Base-by-base conservation (phyloP, 2,329 filamentous ascomycete genomes). In the Trichoderma simmonsii region DNA sequence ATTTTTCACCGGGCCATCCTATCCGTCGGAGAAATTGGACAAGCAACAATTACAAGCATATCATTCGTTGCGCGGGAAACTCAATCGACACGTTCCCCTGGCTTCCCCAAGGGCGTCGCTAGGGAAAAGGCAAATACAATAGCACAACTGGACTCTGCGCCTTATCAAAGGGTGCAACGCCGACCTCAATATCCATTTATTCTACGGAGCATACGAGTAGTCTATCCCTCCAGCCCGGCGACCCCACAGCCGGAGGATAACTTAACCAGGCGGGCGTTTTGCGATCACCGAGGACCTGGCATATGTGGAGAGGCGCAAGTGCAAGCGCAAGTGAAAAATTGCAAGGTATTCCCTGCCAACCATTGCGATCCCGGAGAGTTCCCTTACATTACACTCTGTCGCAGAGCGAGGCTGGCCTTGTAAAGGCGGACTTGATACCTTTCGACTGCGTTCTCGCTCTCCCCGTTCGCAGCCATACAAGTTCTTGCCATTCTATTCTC, bases 251-350 rank as follows among this genome's bases (percentile, higher is more conserved):
- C n/a, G 28, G 36, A 54, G 15, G 24, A 67, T 36, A 59, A 66
- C 30, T 43, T 26, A 67, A 36, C 56, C 54, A 67, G 18, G 54
- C 62, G 24, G 57, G 57, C 57, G 70, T 61, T 51, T 61, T 61
- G 51, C 34, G 62, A 65, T 51, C 56, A 61, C 57, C 34, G 21
- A 57, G 59, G 60, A 26, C 59, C 60, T 71, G 39, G 67, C 67
- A 70, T 43, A 48, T 61, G 67, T 70, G 67, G 67, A 70, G 67
- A 61, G 56, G 57, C n/a, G 39, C 56, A 54, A 62, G 63, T 61
- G 66, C 26, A 69, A 61, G 56, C 56, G 66, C 66, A 48, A 61
- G 26, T 61, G 56, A 56, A 51, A 56, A 30, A 28, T 70, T 51
- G 67, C 67, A 70, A 62, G 67, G 67, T 28, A 30, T 28, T 62